Evolutionary conservation across 1,284 basidiomycete genomes (phyloP).

Genomic region (Apiotrichum akiyoshidainum): DNA sequence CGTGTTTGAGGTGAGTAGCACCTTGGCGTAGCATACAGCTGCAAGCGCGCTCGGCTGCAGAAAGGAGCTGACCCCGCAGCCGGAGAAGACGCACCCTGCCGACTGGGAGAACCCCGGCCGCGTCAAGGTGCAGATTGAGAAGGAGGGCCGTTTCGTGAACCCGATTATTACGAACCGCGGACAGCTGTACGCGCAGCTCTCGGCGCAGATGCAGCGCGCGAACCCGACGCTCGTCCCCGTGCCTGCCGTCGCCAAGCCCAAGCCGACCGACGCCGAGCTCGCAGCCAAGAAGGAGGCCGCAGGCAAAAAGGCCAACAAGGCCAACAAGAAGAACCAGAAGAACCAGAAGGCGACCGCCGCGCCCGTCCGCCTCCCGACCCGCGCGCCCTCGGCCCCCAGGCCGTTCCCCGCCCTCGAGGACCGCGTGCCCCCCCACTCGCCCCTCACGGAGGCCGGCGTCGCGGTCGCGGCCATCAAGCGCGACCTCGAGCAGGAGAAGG

Average conservation of each 20-base stretch:
- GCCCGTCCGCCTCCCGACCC: conserved; percentile 22
- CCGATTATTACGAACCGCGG: conserved; percentile 75
- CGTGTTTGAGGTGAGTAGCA: conserved; percentile 62
- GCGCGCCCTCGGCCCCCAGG: conserved; percentile 38
- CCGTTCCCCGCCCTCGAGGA: conserved; percentile 46
- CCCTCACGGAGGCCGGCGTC: conserved; percentile 44
- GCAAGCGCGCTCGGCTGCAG: too few species aligned
- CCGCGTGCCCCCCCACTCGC: conserved; percentile 47
- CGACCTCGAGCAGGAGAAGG: conserved; percentile 49
- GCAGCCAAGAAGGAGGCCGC: conserved; percentile 19
- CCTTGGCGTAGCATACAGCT: too few species aligned
- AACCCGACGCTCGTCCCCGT: conserved; percentile 64
- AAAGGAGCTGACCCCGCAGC: conserved; percentile 31
- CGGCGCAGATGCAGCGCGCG: conserved; percentile 66
- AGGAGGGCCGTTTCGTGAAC: conserved; percentile 71
- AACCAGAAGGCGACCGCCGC: neutral
- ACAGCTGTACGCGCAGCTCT: conserved; percentile 71
- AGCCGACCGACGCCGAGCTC: conserved; percentile 1
- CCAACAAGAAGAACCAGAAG: conserved; percentile 7
- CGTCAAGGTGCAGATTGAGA: conserved; percentile 84
- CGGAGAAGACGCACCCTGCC: conserved; percentile 78
- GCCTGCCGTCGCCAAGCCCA: conserved; percentile 10
- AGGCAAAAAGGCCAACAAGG: conserved; percentile 11
- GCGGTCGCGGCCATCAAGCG: conserved; percentile 46
- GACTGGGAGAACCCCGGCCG: conserved; percentile 97